Base-by-base conservation (phyloP, 768 basidiomycete species). In the Tulasnella sp. region DNA sequence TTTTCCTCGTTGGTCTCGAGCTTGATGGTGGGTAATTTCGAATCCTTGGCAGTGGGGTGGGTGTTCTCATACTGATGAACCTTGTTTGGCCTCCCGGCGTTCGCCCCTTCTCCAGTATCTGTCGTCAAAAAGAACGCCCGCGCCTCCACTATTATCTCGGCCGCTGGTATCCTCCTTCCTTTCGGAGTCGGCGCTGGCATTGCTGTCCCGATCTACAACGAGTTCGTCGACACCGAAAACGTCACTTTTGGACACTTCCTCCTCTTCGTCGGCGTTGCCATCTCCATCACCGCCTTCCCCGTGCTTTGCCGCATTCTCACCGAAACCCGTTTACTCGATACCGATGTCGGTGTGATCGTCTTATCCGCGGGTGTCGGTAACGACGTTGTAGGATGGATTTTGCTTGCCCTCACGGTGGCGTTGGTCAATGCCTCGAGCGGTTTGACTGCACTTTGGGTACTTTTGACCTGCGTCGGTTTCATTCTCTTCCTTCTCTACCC, bases 1-100 rank as follows among this genome's bases (percentile, higher is more conserved):
- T 96, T 9, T 96, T 96, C 87, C 86, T 96, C 70, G 89, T 96
- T 39, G 95, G 92, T 3, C 86, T 95, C 46, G 95, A 96, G 85
- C 90, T 95, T 79, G 95, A 97, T 83, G 86, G 73, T 74, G 73
- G 46, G 73, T 48, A 18, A 61, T 39, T n/a, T 18, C 57, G 29
- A 75, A 20, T 40, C 18, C 26, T 32, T 70, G 23, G n/a, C 40
- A 6, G 18, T 6, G n/a, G 51, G 51, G 51, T 51, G 51, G n/a
- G n/a, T 51, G 23, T 51, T 51, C 51, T 51, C 51, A n/a, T n/a
- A 11, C 20, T n/a, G 23, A 20, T 35, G 16, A 48, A 48, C 44
- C n/a, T 78, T 51, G 51, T 51, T 51, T 51, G 51, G 51, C 51
- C 40, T 46, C 15, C 11, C 23, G n/a, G 23, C 35, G 32, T 51